A percentile compares a stretch with the other conserved stretches of the same genome.
These are phyloP conservation scores for Microthyrium microscopicum DNA, from an alignment of 2,329 filamentous ascomycete genomes.

Conservation along the genomic window DNA sequence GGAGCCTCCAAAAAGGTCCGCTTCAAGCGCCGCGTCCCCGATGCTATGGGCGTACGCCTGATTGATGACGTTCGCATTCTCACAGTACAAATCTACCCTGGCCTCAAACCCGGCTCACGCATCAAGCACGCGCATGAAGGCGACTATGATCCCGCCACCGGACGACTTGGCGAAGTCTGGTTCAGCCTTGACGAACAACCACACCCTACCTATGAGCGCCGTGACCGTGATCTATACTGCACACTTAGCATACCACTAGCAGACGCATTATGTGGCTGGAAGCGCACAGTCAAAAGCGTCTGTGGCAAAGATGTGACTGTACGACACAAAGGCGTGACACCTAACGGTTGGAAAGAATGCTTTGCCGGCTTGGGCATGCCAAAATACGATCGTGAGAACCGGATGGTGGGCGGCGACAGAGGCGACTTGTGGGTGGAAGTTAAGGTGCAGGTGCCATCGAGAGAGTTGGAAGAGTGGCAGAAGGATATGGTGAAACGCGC, in stretches of 20 bases:
- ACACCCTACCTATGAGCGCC: conserved; percentile 3
- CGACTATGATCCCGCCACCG: conserved; percentile 2
- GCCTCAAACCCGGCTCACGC: conserved; percentile 2
- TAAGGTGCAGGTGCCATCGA: not conserved
- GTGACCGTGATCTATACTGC: conserved; percentile 5
- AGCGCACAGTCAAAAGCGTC: conserved; percentile 1
- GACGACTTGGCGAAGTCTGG: not conserved
- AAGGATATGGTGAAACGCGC: conserved; percentile 5
- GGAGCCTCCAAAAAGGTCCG: conserved; percentile 1
- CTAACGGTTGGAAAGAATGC: conserved; percentile 2
- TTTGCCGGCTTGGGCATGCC: conserved; percentile 7
- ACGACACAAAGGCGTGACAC: conserved; percentile 4
- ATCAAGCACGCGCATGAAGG: conserved; percentile 5
- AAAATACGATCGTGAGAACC: conserved; percentile 2
- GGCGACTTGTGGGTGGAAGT: conserved; percentile 6
- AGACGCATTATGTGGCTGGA: conserved; percentile 7
- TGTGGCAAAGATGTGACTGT: conserved; percentile 6
- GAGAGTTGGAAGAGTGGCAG: conserved; percentile 4
- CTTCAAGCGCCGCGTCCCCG: not conserved
- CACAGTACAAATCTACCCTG: conserved; percentile 4
- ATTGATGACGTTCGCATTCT: conserved; percentile 5
- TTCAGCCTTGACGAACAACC: not conserved
- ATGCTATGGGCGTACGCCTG: not conserved
- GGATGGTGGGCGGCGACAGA: no score
- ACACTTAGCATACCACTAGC: conserved; percentile 4